Percentiles rank a stretch among this genome's conserved stretches.
Evolutionary conservation across 177 flowering plant species (phyloP).

Genomic region (Tripterygium wilfordii): DNA sequence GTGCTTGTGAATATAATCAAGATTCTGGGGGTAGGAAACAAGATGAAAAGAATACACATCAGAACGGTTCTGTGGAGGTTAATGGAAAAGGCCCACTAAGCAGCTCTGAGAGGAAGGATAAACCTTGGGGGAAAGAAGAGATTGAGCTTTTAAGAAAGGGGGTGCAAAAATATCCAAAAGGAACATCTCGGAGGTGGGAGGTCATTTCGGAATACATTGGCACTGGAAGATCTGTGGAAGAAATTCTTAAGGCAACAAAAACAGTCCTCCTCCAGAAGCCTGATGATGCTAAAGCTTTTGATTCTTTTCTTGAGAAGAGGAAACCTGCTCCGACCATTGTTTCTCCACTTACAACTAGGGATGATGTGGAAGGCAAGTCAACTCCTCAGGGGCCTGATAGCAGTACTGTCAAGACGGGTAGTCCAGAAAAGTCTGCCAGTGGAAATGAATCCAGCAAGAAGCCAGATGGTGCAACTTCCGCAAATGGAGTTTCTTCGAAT

Average conservation of each 20-base stretch:
- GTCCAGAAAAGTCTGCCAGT: slow-evolving; percentile 25
- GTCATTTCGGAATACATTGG: slow-evolving; percentile 92
- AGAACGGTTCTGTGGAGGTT: slow-evolving; percentile 39
- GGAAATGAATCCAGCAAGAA: slow-evolving; percentile 14
- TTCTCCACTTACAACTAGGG: slow-evolving; percentile 77
- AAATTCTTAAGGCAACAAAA: slow-evolving; percentile 95
- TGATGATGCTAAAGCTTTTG: slow-evolving; percentile 81
- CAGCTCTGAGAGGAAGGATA: slow-evolving; percentile 69
- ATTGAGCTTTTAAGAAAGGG: slow-evolving; percentile 84
- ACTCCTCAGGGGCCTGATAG: slow-evolving; percentile 12
- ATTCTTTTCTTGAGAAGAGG: slow-evolving; percentile 91
- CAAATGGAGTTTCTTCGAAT: slow-evolving; percentile 36
- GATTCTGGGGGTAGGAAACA: slow-evolving; percentile 18
- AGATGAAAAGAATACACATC: slow-evolving; percentile 29
- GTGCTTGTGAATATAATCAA: slow-evolving; percentile 25
- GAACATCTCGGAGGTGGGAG: slow-evolving; percentile 97
- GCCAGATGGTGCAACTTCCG: slow-evolving; percentile 15
- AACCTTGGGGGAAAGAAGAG: slow-evolving; percentile 87
- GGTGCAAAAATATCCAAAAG: slow-evolving; percentile 80
- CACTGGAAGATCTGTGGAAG: slow-evolving; percentile 92
- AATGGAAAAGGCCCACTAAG: slow-evolving; percentile 32
- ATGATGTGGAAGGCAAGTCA: slow-evolving; percentile 38
- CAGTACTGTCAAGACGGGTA: slow-evolving; percentile 11
- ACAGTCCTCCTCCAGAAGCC: slow-evolving; percentile 95
- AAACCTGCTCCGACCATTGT: slow-evolving; percentile 70